These are phyloP conservation scores for Fagus crenata DNA, from an alignment of 306 rosid genomes.

Conservation along the genomic window DNA sequence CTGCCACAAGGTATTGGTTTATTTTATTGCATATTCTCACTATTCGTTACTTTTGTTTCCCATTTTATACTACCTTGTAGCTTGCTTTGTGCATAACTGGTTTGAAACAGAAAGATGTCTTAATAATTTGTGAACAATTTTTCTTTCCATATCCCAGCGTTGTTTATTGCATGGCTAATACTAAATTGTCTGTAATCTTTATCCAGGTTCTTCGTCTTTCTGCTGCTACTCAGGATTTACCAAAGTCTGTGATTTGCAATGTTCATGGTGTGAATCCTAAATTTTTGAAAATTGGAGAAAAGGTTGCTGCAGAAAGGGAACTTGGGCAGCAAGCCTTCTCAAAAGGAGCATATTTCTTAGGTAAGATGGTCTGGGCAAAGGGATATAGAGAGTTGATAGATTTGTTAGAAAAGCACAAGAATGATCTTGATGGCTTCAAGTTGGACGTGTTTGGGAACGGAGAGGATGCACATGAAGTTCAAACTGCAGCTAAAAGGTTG, in stretches of 20 bases:
- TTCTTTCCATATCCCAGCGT: background rate
- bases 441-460: constrained; percentile 94
- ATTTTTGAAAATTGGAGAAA: constrained; percentile 85
- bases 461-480: constrained; percentile 92
- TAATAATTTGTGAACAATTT: background rate
- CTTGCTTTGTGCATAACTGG: background rate
- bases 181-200: constrained; percentile 27
- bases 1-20: constrained; percentile 70
- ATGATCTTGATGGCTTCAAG: constrained; percentile 81
- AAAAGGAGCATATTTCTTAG: constrained; percentile 96
- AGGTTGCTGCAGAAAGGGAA: constrained; percentile 72
- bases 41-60: background rate
- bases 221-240: constrained; percentile 93
- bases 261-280: constrained; percentile 99
- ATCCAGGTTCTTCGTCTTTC: constrained; percentile 94
- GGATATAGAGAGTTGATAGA: constrained; percentile 88
- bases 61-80: background rate
- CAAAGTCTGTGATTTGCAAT: constrained; percentile 85
- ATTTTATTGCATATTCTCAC: background rate
- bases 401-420: constrained; percentile 70
- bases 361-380: constrained; percentile 99
- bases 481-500: constrained; percentile 72
- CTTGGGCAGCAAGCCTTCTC: constrained; percentile 75
- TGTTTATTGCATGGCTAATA: background rate
- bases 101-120: background rate